Base-by-base conservation (phyloP, 805 yeast genomes). In the Schwanniomyces pseudopolymorphus region DNA sequence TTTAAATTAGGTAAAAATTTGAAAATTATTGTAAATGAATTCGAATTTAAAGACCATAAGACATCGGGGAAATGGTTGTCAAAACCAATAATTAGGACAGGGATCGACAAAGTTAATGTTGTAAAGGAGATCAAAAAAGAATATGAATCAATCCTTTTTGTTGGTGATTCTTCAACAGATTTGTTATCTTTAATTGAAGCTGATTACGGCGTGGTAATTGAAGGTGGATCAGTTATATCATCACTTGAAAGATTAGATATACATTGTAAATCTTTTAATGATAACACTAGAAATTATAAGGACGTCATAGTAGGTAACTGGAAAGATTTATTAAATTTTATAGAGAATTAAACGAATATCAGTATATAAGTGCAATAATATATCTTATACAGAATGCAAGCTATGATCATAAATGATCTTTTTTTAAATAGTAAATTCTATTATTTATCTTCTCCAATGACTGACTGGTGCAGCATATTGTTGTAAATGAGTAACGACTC, bases 161-260 rank as follows among this genome's bases (percentile, higher is more conserved):
- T 83, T 13, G 89, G 89, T 1, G 89, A 84, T 53, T 80, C 87
- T 46, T 56, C 77, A 0, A 82, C 87, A 0, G 89, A 84, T 63
- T 61, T 80, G 3, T 57, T 80, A 28, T 70, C 82, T 0, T 62
- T 83, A 59, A 47, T 78, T 10, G 69, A 67, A 31, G 76, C 79
- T 1, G 74, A 74, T 47, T 51, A 58, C 14, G 85, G 84, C 0
- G 60, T 81, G 3, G 66, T 77, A 0, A 66, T 83, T 42, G 67
- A 58, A 14, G 69, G 70, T 5, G 66, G 66, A 1, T 53, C 58
- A 13, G 74, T 78, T 2, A 54, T 67, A 16, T 28, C 43, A 13
- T 44, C 47, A 13, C 45, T 53, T 5, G 17, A 41, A 10, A 20
- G 25, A 3, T 39, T 54, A 27, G 43, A 43, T 13, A 31, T 51